A percentile compares a stretch with the other conserved stretches of the same genome.
phyloP scores from a whole-genome alignment of 805 yeast genomes.

The Lipomyces kockii region DNA sequence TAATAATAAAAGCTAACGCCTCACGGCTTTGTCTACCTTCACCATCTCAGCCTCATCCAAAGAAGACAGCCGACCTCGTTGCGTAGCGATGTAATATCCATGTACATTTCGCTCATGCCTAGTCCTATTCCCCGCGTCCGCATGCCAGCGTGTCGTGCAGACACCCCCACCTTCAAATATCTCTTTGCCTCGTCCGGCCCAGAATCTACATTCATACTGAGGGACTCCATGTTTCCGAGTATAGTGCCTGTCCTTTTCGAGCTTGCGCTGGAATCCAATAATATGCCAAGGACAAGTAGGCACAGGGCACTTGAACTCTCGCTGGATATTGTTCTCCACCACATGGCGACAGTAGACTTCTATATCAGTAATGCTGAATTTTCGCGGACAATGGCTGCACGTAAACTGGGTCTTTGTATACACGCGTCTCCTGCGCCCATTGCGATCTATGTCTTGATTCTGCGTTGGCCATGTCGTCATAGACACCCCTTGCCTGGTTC shows the following conservation, averaged over 20 bases:
- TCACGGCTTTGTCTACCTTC: neutral
- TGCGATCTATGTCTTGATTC: slow-evolving; percentile 22
- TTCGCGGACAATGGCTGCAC: slow-evolving; percentile 30
- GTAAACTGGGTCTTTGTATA: slow-evolving; percentile 29
- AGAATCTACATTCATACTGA: slow-evolving; percentile 41
- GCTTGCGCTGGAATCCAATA: slow-evolving; percentile 42
- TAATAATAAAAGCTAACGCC: neutral
- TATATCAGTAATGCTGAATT: slow-evolving; percentile 23
- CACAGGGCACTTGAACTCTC: slow-evolving; percentile 41
- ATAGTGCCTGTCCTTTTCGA: slow-evolving; percentile 41
- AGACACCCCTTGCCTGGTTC: neutral
- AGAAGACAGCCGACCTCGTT: slow-evolving; percentile 19
- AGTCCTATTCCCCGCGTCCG: slow-evolving; percentile 41
- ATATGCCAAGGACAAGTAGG: slow-evolving; percentile 40
- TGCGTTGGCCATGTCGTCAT: neutral
- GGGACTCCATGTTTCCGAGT: slow-evolving; percentile 42
- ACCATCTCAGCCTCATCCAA: slow-evolving; percentile 19
- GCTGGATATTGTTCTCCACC: slow-evolving; percentile 27
- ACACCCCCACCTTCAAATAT: slow-evolving; percentile 39
- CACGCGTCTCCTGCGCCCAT: slow-evolving; percentile 32
- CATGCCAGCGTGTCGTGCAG: slow-evolving; percentile 43
- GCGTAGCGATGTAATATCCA: slow-evolving; percentile 32
- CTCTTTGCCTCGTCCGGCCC: slow-evolving; percentile 39
- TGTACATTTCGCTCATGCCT: slow-evolving; percentile 42
- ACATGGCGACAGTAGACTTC: slow-evolving; percentile 27